These are phyloP conservation scores for Talaromyces proteolyticus DNA, from an alignment of 495 filamentous ascomycete genomes.

Conservation along the genomic window DNA sequence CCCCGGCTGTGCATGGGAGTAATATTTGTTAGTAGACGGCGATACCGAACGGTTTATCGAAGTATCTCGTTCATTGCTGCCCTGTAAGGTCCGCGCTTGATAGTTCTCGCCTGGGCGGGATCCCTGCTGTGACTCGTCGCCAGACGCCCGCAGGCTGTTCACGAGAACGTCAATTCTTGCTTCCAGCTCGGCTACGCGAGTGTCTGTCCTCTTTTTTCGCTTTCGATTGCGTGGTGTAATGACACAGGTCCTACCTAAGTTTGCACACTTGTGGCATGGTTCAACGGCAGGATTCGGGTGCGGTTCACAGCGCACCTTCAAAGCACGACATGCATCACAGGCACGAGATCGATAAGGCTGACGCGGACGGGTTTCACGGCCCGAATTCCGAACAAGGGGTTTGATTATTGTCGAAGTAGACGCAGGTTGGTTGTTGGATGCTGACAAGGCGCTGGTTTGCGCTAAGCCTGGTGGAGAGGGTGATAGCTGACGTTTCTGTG, in stretches of 20 bases:
- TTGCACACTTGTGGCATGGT: constrained; percentile 79
- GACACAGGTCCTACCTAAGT: constrained; percentile 73
- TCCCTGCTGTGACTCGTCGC: constrained; percentile 8
- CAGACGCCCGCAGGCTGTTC: constrained; percentile 58
- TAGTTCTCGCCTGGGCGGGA: neutral
- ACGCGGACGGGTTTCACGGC: neutral
- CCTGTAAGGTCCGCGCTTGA: neutral
- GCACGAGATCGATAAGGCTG: constrained; percentile 56
- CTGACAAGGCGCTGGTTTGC: neutral
- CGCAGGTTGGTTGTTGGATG: neutral
- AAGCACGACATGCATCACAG: constrained; percentile 84
- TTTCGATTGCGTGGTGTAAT: constrained; percentile 80
- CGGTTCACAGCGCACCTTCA: constrained; percentile 87
- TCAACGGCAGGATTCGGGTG: constrained; percentile 50
- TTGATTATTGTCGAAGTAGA: neutral
- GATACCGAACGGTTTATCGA: neutral
- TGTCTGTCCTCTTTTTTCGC: constrained; percentile 89
- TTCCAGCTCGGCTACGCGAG: constrained; percentile 84
- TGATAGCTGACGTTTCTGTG: neutral
- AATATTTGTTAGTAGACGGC: constrained; percentile 18
- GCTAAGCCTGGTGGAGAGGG: neutral
- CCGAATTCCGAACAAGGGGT: too few relatives aligned
- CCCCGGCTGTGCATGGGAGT: constrained; percentile 7
- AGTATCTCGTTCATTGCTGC: constrained; percentile 1
- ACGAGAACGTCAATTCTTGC: constrained; percentile 87